Base-by-base conservation (phyloP, 768 basidiomycete genomes). In the Cystobasidium ongulense region DNA sequence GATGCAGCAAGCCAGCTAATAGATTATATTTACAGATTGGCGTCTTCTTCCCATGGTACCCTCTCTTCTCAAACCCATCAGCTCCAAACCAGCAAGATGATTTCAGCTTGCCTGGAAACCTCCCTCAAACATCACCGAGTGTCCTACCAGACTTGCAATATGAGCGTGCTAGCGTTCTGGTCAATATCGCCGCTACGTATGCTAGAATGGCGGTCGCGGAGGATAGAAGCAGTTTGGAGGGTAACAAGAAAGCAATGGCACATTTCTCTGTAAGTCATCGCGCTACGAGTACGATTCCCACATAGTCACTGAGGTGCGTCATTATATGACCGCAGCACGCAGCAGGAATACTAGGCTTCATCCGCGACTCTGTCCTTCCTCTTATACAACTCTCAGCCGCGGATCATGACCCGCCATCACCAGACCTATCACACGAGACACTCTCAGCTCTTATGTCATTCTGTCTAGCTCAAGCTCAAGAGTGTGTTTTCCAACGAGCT, bases 401-500 rank as follows among this genome's bases (percentile, higher is more conserved):
- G 10, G 84, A 85, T 23, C 83, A 83, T 52, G 86, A 88, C 41
- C 84, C 86, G n/a, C 78, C 80, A 1, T 87, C 88, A 0, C 76
- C 84, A 18, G 95, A 97, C 80, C 84, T 96, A 31, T 85, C 88
- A 0, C 81, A 82, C 29, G 78, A 85, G 0, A 88, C 89, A 76
- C 78, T 90, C 27, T 84, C 83, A 59, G 84, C 86, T 31, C 79
- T 96, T 52, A 87, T 90, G 78, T 86, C 82, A 76, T 85, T 97
- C 70, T 89, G 92, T 87, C 85, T 94, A 3, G 92, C 92, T 0
- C 92, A 97, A 81, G 94, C 93, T 0, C 95, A 98, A 77, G 96
- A 99, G 82, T 95, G 91, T 79, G 91, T 88, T 50, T 98, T 94
- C 94, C 93, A 95, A 80, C 86, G 89, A 76, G 93, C 93, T 18